Evolutionary conservation across 129 eudicot genomes (phyloP).

Genomic region (Deinandra increscens): DNA sequence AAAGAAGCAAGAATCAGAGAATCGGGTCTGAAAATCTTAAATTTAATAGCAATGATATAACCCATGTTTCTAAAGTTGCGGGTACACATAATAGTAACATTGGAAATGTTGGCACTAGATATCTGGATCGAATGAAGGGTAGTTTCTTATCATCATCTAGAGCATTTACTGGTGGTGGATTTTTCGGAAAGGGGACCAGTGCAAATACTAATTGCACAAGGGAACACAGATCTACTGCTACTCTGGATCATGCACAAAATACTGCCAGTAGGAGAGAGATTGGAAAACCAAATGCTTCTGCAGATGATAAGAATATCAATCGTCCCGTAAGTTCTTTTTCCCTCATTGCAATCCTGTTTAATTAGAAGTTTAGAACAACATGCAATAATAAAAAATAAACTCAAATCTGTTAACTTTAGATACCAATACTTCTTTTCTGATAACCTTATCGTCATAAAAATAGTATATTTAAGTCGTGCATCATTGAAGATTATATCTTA

Average conservation of each 20-base stretch:
- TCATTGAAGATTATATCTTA: background rate
- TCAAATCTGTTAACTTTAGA: background rate
- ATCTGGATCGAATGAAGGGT: constrained; percentile 85
- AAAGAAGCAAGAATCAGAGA: constrained; percentile 42
- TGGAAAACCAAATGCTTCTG: constrained; percentile 37
- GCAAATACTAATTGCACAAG: constrained; percentile 40
- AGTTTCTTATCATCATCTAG: constrained; percentile 76
- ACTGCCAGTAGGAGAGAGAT: constrained; percentile 43
- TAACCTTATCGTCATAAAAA: background rate
- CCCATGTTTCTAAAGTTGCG: constrained; percentile 43
- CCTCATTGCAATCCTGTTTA: background rate
- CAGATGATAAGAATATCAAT: constrained; percentile 53
- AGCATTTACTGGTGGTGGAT: constrained; percentile 74
- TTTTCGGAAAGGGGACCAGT: constrained; percentile 58
- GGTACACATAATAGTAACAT: constrained; percentile 38
- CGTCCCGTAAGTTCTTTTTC: constrained; percentile 60
- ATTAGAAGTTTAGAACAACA: background rate
- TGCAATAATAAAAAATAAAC: background rate
- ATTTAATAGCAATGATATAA: constrained; percentile 34
- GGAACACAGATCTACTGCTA: constrained; percentile 50
- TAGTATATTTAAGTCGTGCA: background rate
- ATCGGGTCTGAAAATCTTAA: constrained; percentile 46
- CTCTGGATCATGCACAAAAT: constrained; percentile 48
- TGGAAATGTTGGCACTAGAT: constrained; percentile 70
- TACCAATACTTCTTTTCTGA: background rate